A percentile compares a stretch with the other conserved stretches of the same genome.
Conservation (phyloP, 1,284 basidiomycete species). For the Leccinum ponderosum region DNA sequence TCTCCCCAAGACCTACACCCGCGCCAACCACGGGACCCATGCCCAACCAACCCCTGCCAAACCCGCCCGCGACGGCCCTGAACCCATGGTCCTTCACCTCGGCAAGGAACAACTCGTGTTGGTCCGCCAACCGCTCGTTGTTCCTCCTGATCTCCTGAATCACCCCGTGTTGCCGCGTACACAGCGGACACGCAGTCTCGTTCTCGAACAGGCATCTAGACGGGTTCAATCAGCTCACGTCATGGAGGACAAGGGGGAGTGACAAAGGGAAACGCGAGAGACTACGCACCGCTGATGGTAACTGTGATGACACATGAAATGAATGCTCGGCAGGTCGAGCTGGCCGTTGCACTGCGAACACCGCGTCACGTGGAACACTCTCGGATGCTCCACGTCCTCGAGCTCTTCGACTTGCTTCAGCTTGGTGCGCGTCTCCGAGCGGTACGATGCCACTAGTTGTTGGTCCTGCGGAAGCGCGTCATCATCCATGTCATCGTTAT, state of each 20-base stretch:
- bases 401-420: conserved; percentile 81
- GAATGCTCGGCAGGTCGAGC: conserved; percentile 89
- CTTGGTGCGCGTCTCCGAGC: conserved; percentile 81
- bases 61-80: conserved; percentile 77
- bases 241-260: not conserved
- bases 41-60: conserved; percentile 73
- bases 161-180: conserved; percentile 84
- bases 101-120: conserved; percentile 86
- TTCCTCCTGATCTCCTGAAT: conserved; percentile 86
- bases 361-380: conserved; percentile 91
- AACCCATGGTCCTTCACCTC: conserved; percentile 89
- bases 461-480: conserved; percentile 65
- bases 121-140: conserved; percentile 79
- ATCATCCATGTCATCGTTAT: not conserved
- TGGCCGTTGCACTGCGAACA: conserved; percentile 88
- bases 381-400: conserved; percentile 72
- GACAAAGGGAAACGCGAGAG: not conserved
- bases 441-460: conserved; percentile 83
- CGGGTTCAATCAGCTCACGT: not conserved
- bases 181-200: conserved; percentile 88
- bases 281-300: conserved; percentile 82
- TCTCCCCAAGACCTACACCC: not conserved
- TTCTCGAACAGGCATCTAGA: conserved; percentile 78
- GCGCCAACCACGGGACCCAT: conserved; percentile 11
- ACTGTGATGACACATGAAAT: conserved; percentile 98